Base-by-base conservation (phyloP, 2,329 filamentous ascomycete species). In the Didymella segeticola region DNA sequence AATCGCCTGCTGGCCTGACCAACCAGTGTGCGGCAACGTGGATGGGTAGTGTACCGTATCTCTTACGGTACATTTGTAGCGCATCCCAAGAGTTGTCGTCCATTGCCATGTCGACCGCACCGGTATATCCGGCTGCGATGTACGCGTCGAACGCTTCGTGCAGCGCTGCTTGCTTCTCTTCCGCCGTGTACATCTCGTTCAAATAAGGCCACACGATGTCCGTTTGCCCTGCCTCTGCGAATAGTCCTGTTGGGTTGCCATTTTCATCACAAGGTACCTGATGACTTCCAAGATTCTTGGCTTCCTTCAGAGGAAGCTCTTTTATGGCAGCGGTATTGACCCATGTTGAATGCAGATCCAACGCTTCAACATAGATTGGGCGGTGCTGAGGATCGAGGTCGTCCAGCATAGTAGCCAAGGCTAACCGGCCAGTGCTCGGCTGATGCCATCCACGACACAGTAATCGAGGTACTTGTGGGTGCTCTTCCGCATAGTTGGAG, bases 291-390 rank as follows among this genome's bases (percentile, higher is more conserved):
- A 54, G 43, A 2, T 58, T 29, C 30, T 48, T 43, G 72, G 74
- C 74, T 22, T 66, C 60, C 17, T 76, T 68, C 1, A 80, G 68
- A 3, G 73, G 77, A 34, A 83, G 70, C 50, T 82, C 81, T 4
- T 67, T 59, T 5, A 83, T 67, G 0, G 78, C 81, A 0, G 79
- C 75, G 5, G 73, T 78, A 64, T 78, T 83, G 65, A 77, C 78
- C 81, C 81, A 83, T 0, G 78, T 77, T 10, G 77, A 79, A 61
- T 83, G 81, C 58, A 83, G 63, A 57, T 82, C 81, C 67, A 82
- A 80, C 14, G 79, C 77, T 59, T 83, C 80, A 56, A 83, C 76
- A 54, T 79, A 78, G 49, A 83, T 79, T 0, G 81, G 79, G 19
- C 80, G 68, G 12, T 38, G 23, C 8, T 38, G 26, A 4, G 76